Evolutionary conservation across 1,284 basidiomycete genomes (phyloP), one percentile per base, ranked within the genome.

Genomic region (Cystobasidium sp.): DNA sequence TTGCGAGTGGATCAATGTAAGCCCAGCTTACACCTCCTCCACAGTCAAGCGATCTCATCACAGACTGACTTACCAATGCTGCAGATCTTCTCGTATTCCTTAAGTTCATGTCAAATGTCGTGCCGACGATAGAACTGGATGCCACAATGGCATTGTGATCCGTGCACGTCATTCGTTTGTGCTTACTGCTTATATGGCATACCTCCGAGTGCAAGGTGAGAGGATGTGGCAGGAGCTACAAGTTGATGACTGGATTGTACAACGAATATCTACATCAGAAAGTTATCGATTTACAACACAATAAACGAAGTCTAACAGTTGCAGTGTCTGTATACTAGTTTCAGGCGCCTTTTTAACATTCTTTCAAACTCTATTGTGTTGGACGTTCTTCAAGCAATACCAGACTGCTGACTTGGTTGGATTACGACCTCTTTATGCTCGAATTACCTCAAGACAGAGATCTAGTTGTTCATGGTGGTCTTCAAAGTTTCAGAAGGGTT

Each of bases 31-130:
- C 20, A 3, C 37, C 24, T n/a, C 31, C 7, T 6, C 8, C 8
- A 46, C 10, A 53, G n/a, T 44, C 47, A 20, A 5, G 22, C 31
- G 16, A 12, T 20, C 39, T 4, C 22, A 18, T 55, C 22, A 3
- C 41, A 61, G 24, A 62, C 56, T 67, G n/a, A 67, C 47, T 37
- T 31, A 39, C 1, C 18, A 43, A 6, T 31, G 6, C 51, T 14
- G 24, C 46, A 55, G 43, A 79, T 68, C 52, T 77, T 39, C 75
- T 78, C 64, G 76, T 78, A 16, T 96, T 97, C 87, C 88, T 97
- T 85, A 97, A 97, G 86, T 97, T 97, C 84, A 95, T 97, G 82
- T 93, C 93, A 16, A 91, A 90, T 58, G 93, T 93, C 82, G 91
- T 85, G 6, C 94, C 94, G 31, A 97, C 94, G 47, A 97, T 97